Evolutionary conservation across 2,329 filamentous ascomycete genomes (phyloP).

Genomic region (Alternaria metachromatica): DNA sequence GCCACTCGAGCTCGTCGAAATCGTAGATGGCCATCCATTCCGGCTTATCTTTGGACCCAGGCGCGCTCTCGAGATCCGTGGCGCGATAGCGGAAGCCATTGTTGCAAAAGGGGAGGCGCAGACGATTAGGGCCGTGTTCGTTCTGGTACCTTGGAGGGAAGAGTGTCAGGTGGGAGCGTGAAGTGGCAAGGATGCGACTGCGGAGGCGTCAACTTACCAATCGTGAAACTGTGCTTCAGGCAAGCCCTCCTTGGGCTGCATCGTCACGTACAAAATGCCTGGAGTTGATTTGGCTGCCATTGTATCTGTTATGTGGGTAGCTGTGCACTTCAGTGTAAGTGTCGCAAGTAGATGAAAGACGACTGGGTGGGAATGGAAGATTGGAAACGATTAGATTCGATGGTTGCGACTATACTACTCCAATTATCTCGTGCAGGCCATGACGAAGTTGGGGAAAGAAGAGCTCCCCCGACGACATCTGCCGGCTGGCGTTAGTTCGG

Average conservation of each 20-base stretch:
- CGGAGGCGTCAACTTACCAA: slow-evolving; percentile 42
- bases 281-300: slow-evolving; percentile 57
- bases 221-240: slow-evolving; percentile 78
- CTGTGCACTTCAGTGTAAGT: not conserved
- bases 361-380: not conserved
- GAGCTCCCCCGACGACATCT: slow-evolving; percentile 43
- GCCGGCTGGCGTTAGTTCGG: slow-evolving; percentile 28
- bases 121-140: slow-evolving; percentile 83
- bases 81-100: slow-evolving; percentile 83
- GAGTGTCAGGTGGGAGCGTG: slow-evolving; percentile 43
- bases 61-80: slow-evolving; percentile 58
- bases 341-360: not conserved
- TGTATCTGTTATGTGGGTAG: slow-evolving; percentile 9
- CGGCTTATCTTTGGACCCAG: slow-evolving; percentile 57
- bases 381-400: not conserved
- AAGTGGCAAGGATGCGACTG: slow-evolving; percentile 29
- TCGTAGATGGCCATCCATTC: slow-evolving; percentile 84
- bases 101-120: slow-evolving; percentile 74
- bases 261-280: slow-evolving; percentile 84
- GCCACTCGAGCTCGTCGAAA: slow-evolving; percentile 73
- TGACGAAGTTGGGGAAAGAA: slow-evolving; percentile 15
- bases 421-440: not conserved
- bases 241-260: slow-evolving; percentile 75
- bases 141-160: slow-evolving; percentile 71
- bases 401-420: slow-evolving; percentile 2